Percentiles rank a stretch among this genome's conserved stretches.
These are phyloP conservation scores for Trametes villosa DNA, from an alignment of 768 basidiomycete genomes.

Conservation along the genomic window DNA sequence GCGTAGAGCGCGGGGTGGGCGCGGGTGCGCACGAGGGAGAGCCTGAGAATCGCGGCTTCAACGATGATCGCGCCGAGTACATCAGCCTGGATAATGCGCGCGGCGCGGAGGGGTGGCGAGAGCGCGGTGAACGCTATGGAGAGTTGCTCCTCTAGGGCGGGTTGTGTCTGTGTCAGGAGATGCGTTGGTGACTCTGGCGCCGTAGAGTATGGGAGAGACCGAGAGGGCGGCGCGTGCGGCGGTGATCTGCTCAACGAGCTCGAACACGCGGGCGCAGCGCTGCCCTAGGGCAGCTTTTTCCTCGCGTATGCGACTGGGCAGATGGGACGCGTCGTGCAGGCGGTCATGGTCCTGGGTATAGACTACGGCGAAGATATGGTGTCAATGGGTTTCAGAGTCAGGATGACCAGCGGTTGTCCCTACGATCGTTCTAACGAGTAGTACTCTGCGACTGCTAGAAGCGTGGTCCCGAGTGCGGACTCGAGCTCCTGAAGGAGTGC, in stretches of 20 bases:
- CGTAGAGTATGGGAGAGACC: not conserved
- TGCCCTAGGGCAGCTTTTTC: not conserved
- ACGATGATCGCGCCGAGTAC: slow-evolving; percentile 49
- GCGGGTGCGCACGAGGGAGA: slow-evolving; percentile 49
- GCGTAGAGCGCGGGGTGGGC: slow-evolving; percentile 46
- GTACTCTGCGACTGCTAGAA: slow-evolving; percentile 9
- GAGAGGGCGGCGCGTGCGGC: not conserved
- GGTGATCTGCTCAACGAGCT: slow-evolving; percentile 22
- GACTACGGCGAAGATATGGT: not conserved
- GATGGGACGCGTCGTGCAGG: not conserved
- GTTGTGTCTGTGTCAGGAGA: slow-evolving; percentile 34
- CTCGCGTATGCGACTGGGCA: slow-evolving; percentile 4
- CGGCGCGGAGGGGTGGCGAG: slow-evolving; percentile 34
- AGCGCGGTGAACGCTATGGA: slow-evolving; percentile 33
- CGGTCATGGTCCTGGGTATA: not conserved
- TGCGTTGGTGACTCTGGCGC: not conserved
- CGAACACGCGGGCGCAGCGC: slow-evolving; percentile 5
- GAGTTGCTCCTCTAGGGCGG: slow-evolving; percentile 38
- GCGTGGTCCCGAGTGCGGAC: slow-evolving; percentile 6
- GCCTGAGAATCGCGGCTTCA: slow-evolving; percentile 52
- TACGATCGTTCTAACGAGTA: not conserved
- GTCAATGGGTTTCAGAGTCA: too few relatives aligned
- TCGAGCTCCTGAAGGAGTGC: not conserved
- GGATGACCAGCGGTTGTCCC: too few relatives aligned
- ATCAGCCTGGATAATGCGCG: slow-evolving; percentile 42